phyloP scores from a whole-genome alignment of 495 filamentous ascomycete genomes.

The Penicillium egyptiacum region DNA sequence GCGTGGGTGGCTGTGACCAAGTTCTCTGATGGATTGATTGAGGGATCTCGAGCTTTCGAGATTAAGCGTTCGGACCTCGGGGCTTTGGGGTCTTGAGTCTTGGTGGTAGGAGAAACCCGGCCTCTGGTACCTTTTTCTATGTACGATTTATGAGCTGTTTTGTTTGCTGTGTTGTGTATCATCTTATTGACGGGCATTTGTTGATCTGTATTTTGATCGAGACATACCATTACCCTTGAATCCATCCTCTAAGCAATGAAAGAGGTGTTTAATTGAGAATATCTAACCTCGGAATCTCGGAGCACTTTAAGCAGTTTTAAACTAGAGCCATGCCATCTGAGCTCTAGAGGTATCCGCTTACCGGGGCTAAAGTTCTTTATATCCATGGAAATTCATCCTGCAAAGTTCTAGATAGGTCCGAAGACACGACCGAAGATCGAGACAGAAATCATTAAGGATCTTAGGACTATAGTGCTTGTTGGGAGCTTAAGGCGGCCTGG shows the following conservation, averaged over 20 bases:
- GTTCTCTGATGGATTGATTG: slow-evolving; percentile 74
- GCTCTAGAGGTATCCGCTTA: not conserved
- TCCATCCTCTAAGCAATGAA: too few species aligned
- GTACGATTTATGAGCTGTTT: slow-evolving; percentile 10
- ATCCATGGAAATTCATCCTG: not conserved
- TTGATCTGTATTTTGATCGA: not conserved
- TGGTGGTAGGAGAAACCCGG: not conserved
- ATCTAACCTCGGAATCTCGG: not conserved
- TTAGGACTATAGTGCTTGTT: not conserved
- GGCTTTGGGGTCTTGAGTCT: not conserved
- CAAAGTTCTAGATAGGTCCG: not conserved
- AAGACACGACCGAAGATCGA: not conserved
- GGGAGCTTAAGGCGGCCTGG: not conserved
- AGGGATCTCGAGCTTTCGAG: slow-evolving; percentile 63
- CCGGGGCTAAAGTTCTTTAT: not conserved
- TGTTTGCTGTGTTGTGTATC: not conserved
- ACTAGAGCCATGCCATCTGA: not conserved
- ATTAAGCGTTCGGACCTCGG: slow-evolving; percentile 25
- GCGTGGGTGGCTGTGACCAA: slow-evolving; percentile 78
- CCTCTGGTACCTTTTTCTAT: not conserved
- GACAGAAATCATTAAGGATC: not conserved
- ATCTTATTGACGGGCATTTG: not conserved
- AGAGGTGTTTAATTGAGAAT: too few species aligned
- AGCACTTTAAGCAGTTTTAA: not conserved
- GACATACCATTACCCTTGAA: not conserved